phyloP scores from a whole-genome alignment of 2,329 filamentous ascomycete genomes.

The Sordariomycetes sp. region DNA sequence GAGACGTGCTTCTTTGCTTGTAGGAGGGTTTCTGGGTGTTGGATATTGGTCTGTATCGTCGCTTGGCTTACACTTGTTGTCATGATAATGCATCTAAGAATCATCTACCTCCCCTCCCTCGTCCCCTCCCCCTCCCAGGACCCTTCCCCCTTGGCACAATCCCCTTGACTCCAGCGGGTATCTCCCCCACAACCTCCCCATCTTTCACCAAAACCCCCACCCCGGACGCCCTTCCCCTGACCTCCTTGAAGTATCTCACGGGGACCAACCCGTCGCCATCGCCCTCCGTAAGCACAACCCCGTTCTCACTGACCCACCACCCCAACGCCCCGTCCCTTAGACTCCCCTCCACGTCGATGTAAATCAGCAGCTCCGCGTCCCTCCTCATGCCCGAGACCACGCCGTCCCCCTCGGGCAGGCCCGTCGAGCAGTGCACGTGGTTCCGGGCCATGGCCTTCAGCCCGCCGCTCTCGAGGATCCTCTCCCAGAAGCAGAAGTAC shows the following conservation, averaged over 20 bases:
- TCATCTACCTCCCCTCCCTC: constrained; percentile 9
- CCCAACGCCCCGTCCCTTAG: constrained; percentile 47
- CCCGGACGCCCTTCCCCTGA: constrained; percentile 48
- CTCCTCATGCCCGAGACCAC: constrained; percentile 74
- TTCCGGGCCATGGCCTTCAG: constrained; percentile 72
- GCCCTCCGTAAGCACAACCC: constrained; percentile 58
- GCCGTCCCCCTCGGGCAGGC: constrained; percentile 40
- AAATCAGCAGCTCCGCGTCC: constrained; percentile 68
- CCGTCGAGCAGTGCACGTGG: constrained; percentile 83
- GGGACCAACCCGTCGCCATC: constrained; percentile 51
- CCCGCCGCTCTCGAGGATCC: constrained; percentile 67
- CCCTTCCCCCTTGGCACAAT: constrained; percentile 38
- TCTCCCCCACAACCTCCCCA: constrained; percentile 54
- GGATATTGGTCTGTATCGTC: background rate
- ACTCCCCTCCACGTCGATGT: constrained; percentile 60
- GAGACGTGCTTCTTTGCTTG: background rate
- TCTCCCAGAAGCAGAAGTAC: constrained; percentile 67
- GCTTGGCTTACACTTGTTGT: background rate
- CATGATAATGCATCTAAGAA: background rate
- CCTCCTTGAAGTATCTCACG: constrained; percentile 59
- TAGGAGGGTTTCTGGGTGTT: background rate
- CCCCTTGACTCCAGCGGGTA: constrained; percentile 49
- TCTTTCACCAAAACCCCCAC: constrained; percentile 60
- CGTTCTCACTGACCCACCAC: constrained; percentile 76
- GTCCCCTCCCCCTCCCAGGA: constrained; percentile 20